Evolutionary conservation across 768 basidiomycete species (phyloP), one percentile per base, ranked within the genome.

Genomic region (Strobilomyces echinocephalus): DNA sequence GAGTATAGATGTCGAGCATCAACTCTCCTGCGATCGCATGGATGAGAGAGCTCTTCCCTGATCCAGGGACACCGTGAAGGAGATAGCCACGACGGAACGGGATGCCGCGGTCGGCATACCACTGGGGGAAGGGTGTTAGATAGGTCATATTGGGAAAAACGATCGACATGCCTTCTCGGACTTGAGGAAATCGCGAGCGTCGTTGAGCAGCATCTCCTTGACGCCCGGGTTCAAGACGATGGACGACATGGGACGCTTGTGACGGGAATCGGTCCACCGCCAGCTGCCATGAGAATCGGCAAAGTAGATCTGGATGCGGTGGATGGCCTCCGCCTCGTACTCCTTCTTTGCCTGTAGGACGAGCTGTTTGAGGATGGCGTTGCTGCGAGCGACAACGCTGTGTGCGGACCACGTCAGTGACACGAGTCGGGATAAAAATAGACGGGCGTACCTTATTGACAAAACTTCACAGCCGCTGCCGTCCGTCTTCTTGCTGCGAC

Each of bases 41-140:
- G 61, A 93, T 91, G 52, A 92, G 76, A 18, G 88, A 90, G 20
- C 85, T 87, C 74, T 94, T 94, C 44, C 91, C 91, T 26, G 87
- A 88, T 46, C 91, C 91, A 11, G 91, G 85, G 26, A 90, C 86
- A 58, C 89, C 88, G 60, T 91, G 84, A 21, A 92, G 76, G 47
- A 92, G 80, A 68, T 91, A 91, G 5, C 91, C 91, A 52, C 91
- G 82, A 50, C 91, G 87, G 80, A 90, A 93, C 30, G 91, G 91
- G 59, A 93, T 92, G 47, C 91, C 91, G 62, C 91, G 85, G 69
- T 91, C 88, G n/a, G 88, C 88, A 61, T 93, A 94, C 91, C 91
- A 93, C 83, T 89, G 33, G 57, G n/a, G 34, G 5, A 53, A 49
- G 7, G 14, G 56, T 15, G 39, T 41, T 43, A 53, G 46, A 41